Evolutionary conservation across 176 grass and related monocot genomes (phyloP).

Genomic region (Paspalum notatum): DNA sequence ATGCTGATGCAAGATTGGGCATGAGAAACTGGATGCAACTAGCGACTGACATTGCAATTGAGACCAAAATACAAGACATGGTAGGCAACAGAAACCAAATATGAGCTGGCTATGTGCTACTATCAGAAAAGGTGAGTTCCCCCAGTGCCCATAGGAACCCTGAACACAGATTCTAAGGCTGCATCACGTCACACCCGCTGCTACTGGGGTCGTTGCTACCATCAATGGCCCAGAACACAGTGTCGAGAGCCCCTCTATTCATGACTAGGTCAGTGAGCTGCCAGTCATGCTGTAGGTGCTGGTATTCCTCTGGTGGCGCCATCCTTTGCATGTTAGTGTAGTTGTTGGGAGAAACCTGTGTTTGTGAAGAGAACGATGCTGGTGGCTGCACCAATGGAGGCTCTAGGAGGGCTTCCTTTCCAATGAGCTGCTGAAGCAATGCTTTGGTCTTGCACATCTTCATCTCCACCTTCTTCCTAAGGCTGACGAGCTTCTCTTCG

Average conservation of each 20-base stretch:
- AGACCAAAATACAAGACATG: no score
- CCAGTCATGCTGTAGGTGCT: not conserved
- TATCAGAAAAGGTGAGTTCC: no score
- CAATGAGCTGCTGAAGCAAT: not conserved
- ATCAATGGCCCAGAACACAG: not conserved
- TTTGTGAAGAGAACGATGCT: not conserved
- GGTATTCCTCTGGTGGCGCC: not conserved
- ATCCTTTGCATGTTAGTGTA: not conserved
- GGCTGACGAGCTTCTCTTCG: conserved; percentile 22
- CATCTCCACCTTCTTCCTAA: conserved; percentile 1
- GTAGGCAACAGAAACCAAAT: no score
- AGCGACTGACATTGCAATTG: no score
- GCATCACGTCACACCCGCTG: not conserved
- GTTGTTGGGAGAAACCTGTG: not conserved
- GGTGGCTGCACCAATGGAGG: no score
- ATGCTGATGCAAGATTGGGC: no score
- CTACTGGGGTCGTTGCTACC: not conserved
- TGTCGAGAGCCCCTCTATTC: not conserved
- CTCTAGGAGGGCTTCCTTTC: not conserved
- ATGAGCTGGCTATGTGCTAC: no score
- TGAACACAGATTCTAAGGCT: not conserved
- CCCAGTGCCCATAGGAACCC: no score
- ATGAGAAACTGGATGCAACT: no score
- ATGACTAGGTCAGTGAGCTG: not conserved
- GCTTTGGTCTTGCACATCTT: not conserved